Evolutionary conservation across 2,329 filamentous ascomycete species (phyloP).

Genomic region (Sarocladium brachiariae): DNA sequence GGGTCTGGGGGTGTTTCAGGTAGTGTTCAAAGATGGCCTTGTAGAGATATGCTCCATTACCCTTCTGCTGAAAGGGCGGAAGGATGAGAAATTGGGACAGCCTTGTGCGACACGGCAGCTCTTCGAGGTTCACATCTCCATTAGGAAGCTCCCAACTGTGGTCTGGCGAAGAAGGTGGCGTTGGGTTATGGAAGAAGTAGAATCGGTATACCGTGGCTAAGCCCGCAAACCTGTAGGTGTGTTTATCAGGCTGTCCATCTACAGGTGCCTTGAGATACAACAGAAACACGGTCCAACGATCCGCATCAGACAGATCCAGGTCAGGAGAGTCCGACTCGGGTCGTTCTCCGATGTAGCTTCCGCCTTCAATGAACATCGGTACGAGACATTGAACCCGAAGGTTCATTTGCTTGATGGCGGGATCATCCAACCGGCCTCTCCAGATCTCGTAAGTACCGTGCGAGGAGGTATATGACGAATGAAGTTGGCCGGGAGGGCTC

Average conservation of each 20-base stretch:
- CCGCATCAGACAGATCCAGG: slow-evolving; percentile 61
- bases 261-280: slow-evolving; percentile 61
- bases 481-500: slow-evolving; percentile 69
- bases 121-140: slow-evolving; percentile 42
- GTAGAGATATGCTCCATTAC: slow-evolving; percentile 77
- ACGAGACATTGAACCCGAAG: slow-evolving; percentile 77
- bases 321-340: slow-evolving; percentile 49
- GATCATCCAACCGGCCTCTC: slow-evolving; percentile 67
- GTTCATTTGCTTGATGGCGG: slow-evolving; percentile 62
- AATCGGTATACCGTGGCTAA: slow-evolving; percentile 89
- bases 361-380: slow-evolving; percentile 87
- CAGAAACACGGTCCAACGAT: slow-evolving; percentile 90
- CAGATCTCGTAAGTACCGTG: slow-evolving; percentile 75
- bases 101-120: slow-evolving; percentile 69
- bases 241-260: slow-evolving; percentile 33
- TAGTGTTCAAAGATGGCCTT: slow-evolving; percentile 67
- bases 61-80: slow-evolving; percentile 75
- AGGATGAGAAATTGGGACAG: slow-evolving; percentile 93
- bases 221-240: slow-evolving; percentile 75
- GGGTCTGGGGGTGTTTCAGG: slow-evolving; percentile 58
- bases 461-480: slow-evolving; percentile 55
- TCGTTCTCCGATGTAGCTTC: slow-evolving; percentile 58
- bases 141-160: slow-evolving; percentile 37
- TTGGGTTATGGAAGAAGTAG: slow-evolving; percentile 54
- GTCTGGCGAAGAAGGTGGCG: slow-evolving; percentile 33